These are phyloP conservation scores for Epithele typhae DNA, from an alignment of 768 basidiomycete species.

Conservation along the genomic window DNA sequence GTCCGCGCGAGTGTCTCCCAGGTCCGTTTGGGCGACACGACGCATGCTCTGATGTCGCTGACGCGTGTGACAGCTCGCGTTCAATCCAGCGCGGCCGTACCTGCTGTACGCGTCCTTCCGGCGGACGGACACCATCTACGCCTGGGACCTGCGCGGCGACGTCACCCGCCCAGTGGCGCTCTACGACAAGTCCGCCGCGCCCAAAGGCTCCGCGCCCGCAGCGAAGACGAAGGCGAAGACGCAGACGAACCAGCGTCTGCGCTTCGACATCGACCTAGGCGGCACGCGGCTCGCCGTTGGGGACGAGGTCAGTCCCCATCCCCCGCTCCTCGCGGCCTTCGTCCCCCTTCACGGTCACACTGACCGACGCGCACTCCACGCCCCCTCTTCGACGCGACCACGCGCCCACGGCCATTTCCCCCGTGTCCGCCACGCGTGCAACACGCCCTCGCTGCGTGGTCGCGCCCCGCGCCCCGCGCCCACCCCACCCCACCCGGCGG, in stretches of 20 bases:
- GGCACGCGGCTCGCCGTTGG: conserved; percentile 66
- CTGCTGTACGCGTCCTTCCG: conserved; percentile 79
- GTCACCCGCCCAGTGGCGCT: conserved; percentile 37
- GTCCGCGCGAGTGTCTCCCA: conserved; percentile 47
- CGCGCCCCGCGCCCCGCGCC: too few relatives aligned
- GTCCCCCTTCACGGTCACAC: too few relatives aligned
- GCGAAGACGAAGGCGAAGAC: background rate
- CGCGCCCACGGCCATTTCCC: too few relatives aligned
- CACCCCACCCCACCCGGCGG: too few relatives aligned
- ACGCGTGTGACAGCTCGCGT: conserved; percentile 49
- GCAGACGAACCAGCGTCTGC: conserved; percentile 68
- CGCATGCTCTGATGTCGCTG: conserved; percentile 1
- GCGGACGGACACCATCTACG: conserved; percentile 53
- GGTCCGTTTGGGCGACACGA: conserved; percentile 31
- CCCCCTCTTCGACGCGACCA: too few relatives aligned
- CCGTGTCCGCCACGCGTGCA: too few relatives aligned
- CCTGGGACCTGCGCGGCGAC: conserved; percentile 77
- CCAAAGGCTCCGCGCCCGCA: background rate
- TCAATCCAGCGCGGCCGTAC: conserved; percentile 69
- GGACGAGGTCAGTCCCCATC: conserved; percentile 49
- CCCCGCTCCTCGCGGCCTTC: background rate
- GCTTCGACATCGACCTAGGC: conserved; percentile 71
- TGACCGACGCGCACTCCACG: too few relatives aligned
- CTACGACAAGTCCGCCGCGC: conserved; percentile 18
- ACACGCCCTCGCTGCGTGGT: too few relatives aligned